Conservation (phyloP, 306 rosid genomes). For the Arachis hypogaea region DNA sequence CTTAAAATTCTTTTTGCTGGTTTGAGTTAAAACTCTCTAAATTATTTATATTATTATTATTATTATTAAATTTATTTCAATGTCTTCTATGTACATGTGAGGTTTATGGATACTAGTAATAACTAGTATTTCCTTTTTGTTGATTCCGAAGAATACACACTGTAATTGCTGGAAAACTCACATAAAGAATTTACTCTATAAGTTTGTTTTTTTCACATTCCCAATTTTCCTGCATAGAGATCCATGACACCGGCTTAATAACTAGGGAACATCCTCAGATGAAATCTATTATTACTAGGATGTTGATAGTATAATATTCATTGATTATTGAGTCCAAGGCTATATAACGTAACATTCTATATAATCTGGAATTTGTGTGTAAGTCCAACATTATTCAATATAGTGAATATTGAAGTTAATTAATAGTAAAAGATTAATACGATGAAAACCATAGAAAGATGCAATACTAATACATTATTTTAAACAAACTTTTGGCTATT, state of each 20-base stretch:
- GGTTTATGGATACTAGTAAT: neutral
- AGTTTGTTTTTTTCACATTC: too few species aligned
- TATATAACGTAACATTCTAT: neutral
- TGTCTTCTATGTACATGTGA: neutral
- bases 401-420: neutral
- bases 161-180: too few species aligned
- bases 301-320: neutral
- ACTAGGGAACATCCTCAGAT: neutral
- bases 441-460: too few species aligned
- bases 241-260: neutral
- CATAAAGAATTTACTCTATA: too few species aligned
- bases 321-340: neutral
- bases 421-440: neutral
- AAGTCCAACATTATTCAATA: neutral
- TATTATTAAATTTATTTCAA: too few species aligned
- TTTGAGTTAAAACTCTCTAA: too few species aligned
- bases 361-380: neutral
- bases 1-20: too few species aligned
- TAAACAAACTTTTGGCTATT: conserved; percentile 5
- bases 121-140: too few species aligned
- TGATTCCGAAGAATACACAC: too few species aligned
- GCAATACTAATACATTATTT: neutral
- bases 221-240: too few species aligned
- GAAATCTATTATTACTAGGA: conserved; percentile 1
- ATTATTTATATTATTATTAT: too few species aligned